Conservation (phyloP, 179 eudicot species). For the Heliamphora pulchella region DNA sequence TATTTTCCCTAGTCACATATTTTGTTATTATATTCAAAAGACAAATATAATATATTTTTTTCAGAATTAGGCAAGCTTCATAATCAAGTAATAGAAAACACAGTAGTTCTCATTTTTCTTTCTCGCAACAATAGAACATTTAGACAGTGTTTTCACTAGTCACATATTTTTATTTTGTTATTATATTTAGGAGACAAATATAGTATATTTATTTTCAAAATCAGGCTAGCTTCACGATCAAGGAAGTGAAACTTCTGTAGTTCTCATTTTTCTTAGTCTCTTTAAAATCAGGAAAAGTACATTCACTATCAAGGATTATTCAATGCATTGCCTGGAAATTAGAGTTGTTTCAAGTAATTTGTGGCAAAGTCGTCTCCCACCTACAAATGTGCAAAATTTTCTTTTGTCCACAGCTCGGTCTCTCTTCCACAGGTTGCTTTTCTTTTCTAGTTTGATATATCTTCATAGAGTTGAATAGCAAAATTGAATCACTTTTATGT, state of each 20-base stretch:
- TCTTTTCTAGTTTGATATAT: not conserved
- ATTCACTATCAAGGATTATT: conserved; percentile 46
- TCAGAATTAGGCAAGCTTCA: no score
- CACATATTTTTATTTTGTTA: not conserved
- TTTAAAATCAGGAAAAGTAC: conserved; percentile 41
- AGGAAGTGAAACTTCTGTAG: not conserved
- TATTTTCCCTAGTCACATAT: not conserved
- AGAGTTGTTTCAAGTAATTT: conserved; percentile 55
- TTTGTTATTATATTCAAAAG: no score
- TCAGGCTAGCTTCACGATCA: not conserved
- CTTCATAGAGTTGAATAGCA: not conserved
- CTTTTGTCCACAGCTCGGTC: conserved; percentile 49
- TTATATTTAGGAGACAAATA: not conserved
- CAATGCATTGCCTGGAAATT: conserved; percentile 49
- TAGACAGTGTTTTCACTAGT: not conserved
- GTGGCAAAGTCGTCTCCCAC: conserved; percentile 45
- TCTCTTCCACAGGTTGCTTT: conserved; percentile 64
- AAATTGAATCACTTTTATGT: not conserved
- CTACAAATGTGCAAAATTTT: conserved; percentile 29
- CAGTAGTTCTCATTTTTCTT: no score
- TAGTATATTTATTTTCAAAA: not conserved
- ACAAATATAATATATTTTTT: no score
- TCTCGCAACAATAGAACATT: not conserved
- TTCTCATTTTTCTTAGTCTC: not conserved
- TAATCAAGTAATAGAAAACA: no score